Percentiles rank a stretch among this genome's conserved stretches.
These are phyloP conservation scores for Fusarium illudens DNA, from an alignment of 2,329 filamentous ascomycete species.

Conservation along the genomic window DNA sequence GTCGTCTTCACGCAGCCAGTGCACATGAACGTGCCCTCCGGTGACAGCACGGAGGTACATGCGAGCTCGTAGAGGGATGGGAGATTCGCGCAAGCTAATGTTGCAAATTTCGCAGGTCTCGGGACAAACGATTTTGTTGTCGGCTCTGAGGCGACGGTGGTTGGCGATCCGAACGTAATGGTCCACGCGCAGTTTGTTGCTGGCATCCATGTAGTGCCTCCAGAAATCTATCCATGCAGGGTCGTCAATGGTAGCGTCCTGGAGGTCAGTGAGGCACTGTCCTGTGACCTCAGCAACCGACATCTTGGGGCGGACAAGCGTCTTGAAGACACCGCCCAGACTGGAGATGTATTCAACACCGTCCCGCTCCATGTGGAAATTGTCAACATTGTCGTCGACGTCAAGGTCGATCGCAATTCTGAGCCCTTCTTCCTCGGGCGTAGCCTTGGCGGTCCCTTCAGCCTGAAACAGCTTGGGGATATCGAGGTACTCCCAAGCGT, in stretches of 20 bases:
- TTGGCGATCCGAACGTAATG: neutral
- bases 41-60: neutral
- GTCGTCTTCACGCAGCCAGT: neutral
- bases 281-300: neutral
- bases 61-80: neutral
- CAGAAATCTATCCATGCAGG: neutral
- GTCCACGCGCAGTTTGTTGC: neutral
- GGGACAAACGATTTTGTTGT: neutral
- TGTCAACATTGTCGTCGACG: too few species aligned
- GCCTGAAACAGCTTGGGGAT: too few species aligned
- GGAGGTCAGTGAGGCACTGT: neutral
- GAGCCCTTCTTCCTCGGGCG: too few species aligned
- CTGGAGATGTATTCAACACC: too few species aligned
- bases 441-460: too few species aligned
- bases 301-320: too few species aligned
- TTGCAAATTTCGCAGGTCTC: too few species aligned
- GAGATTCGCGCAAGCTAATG: neutral
- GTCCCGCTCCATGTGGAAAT: too few species aligned
- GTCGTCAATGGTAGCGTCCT: neutral
- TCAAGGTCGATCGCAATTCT: too few species aligned
- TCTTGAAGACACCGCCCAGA: neutral
- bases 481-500: neutral
- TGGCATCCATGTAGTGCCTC: neutral
- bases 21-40: neutral
- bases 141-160: neutral